Conservation (phyloP, 352 stramenopile species). For the Pythium dissotocum region DNA sequence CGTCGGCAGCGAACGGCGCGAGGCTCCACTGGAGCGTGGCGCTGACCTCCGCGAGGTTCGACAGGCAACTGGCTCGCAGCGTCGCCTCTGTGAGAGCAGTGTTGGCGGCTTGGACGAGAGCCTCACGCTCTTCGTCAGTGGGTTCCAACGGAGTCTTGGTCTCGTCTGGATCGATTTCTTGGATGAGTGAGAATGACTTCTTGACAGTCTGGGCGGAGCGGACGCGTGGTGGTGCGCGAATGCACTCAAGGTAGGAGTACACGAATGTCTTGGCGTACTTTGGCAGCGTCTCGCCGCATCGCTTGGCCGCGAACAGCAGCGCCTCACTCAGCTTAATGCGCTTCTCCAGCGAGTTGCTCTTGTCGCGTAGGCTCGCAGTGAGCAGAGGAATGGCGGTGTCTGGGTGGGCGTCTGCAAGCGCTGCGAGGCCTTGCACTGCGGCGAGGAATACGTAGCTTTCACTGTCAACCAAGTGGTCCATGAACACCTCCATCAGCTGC, state of each 20-base stretch:
- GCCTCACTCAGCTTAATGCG: conserved; percentile 87
- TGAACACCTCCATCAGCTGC: conserved; percentile 56
- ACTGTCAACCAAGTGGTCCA: conserved; percentile 58
- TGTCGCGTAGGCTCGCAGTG: conserved; percentile 49
- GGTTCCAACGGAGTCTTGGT: background rate
- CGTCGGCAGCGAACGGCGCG: conserved; percentile 65
- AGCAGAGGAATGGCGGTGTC: conserved; percentile 70
- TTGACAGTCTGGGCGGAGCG: conserved; percentile 14
- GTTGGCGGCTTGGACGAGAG: conserved; percentile 10
- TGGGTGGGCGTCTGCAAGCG: conserved; percentile 59
- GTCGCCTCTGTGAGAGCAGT: conserved; percentile 50
- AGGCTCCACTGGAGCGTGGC: conserved; percentile 73
- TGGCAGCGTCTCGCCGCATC: conserved; percentile 71
- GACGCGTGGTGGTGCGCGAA: conserved; percentile 41
- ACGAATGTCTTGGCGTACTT: conserved; percentile 77
- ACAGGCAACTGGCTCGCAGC: conserved; percentile 80
- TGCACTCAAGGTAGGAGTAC: conserved; percentile 79
- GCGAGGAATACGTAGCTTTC: conserved; percentile 89
- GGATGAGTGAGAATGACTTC: conserved; percentile 55
- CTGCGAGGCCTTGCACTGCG: conserved; percentile 68
- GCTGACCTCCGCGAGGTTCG: conserved; percentile 86
- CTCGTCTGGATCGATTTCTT: conserved; percentile 39
- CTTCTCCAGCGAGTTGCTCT: conserved; percentile 49
- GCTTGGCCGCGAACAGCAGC: conserved; percentile 74
- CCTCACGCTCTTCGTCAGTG: conserved; percentile 11